Evolutionary conservation across 495 filamentous ascomycete genomes (phyloP).

Genomic region (Cairneyella variabilis): DNA sequence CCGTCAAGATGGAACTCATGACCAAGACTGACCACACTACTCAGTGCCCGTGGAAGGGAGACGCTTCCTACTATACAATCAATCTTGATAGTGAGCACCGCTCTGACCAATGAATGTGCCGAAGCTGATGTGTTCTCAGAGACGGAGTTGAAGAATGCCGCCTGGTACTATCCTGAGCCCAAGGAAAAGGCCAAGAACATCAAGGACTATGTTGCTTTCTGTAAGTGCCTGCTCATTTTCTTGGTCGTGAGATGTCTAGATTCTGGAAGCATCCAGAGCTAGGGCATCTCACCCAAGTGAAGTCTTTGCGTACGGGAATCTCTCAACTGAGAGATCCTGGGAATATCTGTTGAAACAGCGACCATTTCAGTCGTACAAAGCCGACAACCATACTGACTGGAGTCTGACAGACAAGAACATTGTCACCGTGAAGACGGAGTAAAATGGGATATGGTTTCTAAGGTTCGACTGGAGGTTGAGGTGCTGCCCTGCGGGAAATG

Average conservation of each 20-base stretch:
- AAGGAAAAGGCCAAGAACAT: constrained; percentile 54
- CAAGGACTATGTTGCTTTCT: constrained; percentile 64
- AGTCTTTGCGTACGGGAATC: no score
- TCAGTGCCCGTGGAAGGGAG: constrained; percentile 67
- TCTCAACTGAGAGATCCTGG: no score
- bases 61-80: constrained; percentile 63
- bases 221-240: constrained; percentile 38
- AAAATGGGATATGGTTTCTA: not conserved
- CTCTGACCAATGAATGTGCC: not conserved
- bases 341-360: no score
- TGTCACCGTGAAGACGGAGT: constrained; percentile 15
- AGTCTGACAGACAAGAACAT: constrained; percentile 21
- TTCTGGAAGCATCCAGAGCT: no score
- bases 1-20: constrained; percentile 44
- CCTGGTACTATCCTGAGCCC: constrained; percentile 64
- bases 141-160: constrained; percentile 53
- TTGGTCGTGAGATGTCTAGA: no score
- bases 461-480: not conserved
- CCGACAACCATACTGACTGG: not conserved
- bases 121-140: constrained; percentile 28
- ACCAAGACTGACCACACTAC: constrained; percentile 47
- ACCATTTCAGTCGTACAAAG: no score
- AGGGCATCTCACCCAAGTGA: no score
- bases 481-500: no score
- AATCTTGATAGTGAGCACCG: constrained; percentile 46